These are phyloP conservation scores for Omphalotus guepiniiformis DNA, from an alignment of 768 basidiomycete genomes.

Conservation along the genomic window DNA sequence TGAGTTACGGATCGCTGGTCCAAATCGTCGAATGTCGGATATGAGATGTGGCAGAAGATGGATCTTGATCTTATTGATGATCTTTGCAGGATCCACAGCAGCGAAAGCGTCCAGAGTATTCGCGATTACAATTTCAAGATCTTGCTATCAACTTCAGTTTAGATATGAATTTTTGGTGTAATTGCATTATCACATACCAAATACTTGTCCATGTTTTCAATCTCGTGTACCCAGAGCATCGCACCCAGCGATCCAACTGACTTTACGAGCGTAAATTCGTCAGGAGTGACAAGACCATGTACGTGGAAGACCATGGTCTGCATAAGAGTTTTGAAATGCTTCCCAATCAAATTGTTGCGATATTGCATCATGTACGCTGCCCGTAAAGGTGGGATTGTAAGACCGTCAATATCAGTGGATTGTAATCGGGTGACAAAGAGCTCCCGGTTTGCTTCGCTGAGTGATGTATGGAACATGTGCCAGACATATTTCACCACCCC, in stretches of 20 bases:
- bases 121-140: constrained; percentile 14
- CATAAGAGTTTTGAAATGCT: constrained; percentile 34
- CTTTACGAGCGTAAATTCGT: constrained; percentile 24
- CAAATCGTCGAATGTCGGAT: constrained; percentile 25
- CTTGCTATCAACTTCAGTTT: constrained; percentile 7
- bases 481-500: constrained; percentile 41
- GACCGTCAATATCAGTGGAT: constrained; percentile 26
- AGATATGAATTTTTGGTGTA: neutral
- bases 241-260: constrained; percentile 30
- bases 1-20: constrained; percentile 27
- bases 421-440: constrained; percentile 27
- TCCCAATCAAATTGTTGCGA: constrained; percentile 35
- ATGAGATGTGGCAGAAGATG: constrained; percentile 28
- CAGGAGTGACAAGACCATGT: constrained; percentile 24
- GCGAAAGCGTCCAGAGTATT: constrained; percentile 20
- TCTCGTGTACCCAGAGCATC: constrained; percentile 38
- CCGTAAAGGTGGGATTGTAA: constrained; percentile 28
- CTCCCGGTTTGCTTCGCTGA: constrained; percentile 22
- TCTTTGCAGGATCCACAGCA: constrained; percentile 18
- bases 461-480: constrained; percentile 28
- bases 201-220: constrained; percentile 30
- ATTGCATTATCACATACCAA: constrained; percentile 16
- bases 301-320: constrained; percentile 36
- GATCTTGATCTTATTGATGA: constrained; percentile 27
- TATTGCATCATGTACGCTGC: constrained; percentile 42